Conservation (phyloP, 768 basidiomycete species). For the Collybiopsis confluens region DNA sequence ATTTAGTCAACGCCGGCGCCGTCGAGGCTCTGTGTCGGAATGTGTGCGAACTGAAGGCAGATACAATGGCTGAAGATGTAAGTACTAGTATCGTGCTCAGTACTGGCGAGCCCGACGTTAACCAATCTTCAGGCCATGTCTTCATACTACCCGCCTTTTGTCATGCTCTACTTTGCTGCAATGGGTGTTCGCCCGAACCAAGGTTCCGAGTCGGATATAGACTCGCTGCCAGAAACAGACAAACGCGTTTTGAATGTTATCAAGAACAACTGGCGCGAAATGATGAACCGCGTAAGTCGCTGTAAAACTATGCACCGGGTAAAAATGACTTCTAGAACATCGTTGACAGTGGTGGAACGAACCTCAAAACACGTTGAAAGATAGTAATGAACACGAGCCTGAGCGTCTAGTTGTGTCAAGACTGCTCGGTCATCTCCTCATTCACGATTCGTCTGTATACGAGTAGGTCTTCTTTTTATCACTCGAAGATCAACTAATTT, state of each 20-base stretch:
- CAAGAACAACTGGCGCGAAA: not conserved
- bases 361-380: not conserved
- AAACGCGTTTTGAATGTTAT: not conserved
- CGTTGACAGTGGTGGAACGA: slow-evolving; percentile 1
- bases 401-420: slow-evolving; percentile 1
- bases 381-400: not conserved
- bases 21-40: slow-evolving; percentile 1
- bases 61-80: slow-evolving; percentile 1
- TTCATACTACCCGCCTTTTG: not conserved
- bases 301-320: not conserved
- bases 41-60: not conserved
- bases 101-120: not conserved
- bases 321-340: too few relatives aligned
- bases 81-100: not conserved
- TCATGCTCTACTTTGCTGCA: slow-evolving; percentile 1
- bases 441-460: not conserved
- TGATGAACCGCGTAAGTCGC: not conserved
- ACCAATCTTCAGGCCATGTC: not conserved
- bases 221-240: not conserved
- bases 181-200: not conserved
- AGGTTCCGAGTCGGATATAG: too few relatives aligned
- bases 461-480: not conserved
- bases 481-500: not conserved
- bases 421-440: not conserved
- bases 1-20: not conserved